Evolutionary conservation across 2,329 filamentous ascomycete genomes (phyloP), one percentile per base, ranked within the genome.

Genomic region (Colletotrichum phormii): DNA sequence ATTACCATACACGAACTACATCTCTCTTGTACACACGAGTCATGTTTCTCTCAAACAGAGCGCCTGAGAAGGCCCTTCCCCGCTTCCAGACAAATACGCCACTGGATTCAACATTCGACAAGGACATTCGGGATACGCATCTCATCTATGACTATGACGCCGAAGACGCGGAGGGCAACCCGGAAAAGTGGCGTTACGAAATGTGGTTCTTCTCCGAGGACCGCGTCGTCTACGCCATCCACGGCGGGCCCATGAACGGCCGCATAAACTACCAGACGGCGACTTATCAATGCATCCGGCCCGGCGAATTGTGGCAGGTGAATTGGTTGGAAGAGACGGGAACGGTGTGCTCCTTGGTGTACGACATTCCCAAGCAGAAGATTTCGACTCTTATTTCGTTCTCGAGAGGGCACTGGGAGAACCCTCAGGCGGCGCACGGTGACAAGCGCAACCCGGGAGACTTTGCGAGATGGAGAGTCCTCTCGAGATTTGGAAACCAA

Each of bases 301-400:
- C 87, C 0, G 87, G 87, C 1, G 89, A 90, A 77, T 77, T 90
- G 0, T 90, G 89, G 89, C 89, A 91, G 75, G 85, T 87, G 74
- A 90, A 88, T 72, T 91, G 88, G 88, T 84, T 91, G 1, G 88
- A 90, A 71, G 89, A 91, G 79, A 91, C 89, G 0, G 89, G 88
- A 0, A 90, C 88, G 0, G 83, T 90, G 1, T 86, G 85, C 66
- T 89, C 86, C 1, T 78, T 89, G 0, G 87, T 90, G 1, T 90
- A 88, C 75, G 88, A 90, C 71, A 89, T 91, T 51, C 76, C 80
- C 0, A 79, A 83, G 7, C 79, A 82, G 65, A 86, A 80, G 26
- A 85, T 91, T 55, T 88, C 85, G 0, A 89, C 88, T 0, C 75
- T 90, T 75, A 76, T 91, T 6, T 86, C 82, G 0, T 90, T 91